Evolutionary conservation across 371 early-diverging fungal genomes (phyloP).

Genomic region (Zychaea mexicana): DNA sequence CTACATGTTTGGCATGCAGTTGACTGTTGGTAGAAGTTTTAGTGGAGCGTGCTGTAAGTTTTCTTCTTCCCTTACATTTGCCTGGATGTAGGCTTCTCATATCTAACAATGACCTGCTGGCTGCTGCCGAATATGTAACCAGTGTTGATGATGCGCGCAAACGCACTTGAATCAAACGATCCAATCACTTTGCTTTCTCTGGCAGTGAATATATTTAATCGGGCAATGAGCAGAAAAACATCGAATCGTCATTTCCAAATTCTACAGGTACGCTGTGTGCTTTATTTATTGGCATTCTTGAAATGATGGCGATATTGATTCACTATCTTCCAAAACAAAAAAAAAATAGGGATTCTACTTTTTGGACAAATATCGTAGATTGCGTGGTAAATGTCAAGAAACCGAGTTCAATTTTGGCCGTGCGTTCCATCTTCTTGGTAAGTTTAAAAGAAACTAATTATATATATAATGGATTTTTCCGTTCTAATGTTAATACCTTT

Average conservation of each 20-base stretch:
- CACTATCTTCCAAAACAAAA: too few relatives aligned
- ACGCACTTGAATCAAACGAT: conserved; percentile 59
- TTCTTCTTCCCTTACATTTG: background rate
- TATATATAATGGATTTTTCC: background rate
- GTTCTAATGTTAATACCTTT: too few relatives aligned
- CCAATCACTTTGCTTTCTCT: conserved; percentile 68
- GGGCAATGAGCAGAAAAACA: conserved; percentile 69
- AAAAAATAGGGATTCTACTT: conserved; percentile 30
- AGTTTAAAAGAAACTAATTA: background rate
- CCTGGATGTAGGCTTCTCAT: background rate
- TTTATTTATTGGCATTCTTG: background rate
- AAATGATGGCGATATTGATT: background rate
- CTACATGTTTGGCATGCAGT: conserved; percentile 62
- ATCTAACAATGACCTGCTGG: too few relatives aligned
- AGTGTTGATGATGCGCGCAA: conserved; percentile 69
- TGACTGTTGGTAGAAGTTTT: conserved; percentile 58
- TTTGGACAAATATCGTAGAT: conserved; percentile 65
- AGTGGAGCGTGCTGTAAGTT: conserved; percentile 60
- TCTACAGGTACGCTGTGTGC: conserved; percentile 40
- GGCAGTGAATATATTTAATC: conserved; percentile 63
- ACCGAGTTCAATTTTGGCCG: conserved; percentile 86
- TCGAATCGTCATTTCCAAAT: conserved; percentile 74
- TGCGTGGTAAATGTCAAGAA: conserved; percentile 63
- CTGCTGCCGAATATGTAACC: too few relatives aligned
- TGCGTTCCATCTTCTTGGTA: conserved; percentile 81